A percentile compares a stretch with the other conserved stretches of the same genome.
phyloP scores from a whole-genome alignment of 1,284 basidiomycete genomes.

The Fomitopsis palustris region DNA sequence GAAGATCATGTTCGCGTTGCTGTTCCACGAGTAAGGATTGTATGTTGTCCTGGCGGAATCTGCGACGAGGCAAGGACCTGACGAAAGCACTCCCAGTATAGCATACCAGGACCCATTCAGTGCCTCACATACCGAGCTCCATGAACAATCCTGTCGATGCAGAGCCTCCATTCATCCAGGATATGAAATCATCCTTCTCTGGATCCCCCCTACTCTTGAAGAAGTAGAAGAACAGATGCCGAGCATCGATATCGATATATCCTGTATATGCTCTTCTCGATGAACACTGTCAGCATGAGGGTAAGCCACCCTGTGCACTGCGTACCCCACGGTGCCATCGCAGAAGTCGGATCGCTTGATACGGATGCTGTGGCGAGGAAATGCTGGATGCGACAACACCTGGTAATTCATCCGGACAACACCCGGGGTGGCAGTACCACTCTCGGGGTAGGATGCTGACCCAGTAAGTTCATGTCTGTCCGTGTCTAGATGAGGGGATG shows the following conservation, averaged over 20 bases:
- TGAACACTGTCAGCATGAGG: no score
- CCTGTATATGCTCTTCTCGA: conserved; percentile 27
- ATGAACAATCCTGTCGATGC: conserved; percentile 63
- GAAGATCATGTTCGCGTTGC: conserved; percentile 65
- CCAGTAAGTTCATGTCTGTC: no score
- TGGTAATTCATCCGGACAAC: background rate
- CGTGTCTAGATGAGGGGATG: no score
- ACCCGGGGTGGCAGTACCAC: no score
- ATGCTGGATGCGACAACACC: background rate
- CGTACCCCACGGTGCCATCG: no score
- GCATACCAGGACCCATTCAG: no score
- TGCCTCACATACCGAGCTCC: conserved; percentile 68
- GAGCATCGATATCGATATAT: conserved; percentile 68
- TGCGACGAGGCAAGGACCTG: conserved; percentile 27
- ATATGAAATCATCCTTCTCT: conserved; percentile 60
- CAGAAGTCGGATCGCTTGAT: no score
- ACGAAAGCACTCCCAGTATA: no score
- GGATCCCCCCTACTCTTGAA: conserved; percentile 77
- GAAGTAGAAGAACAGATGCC: conserved; percentile 77
- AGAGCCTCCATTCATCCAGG: conserved; percentile 65
- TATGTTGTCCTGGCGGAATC: conserved; percentile 37
- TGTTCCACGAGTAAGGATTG: conserved; percentile 64
- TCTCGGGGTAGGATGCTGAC: no score
- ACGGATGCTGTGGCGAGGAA: background rate
- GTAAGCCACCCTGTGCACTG: no score